These are phyloP conservation scores for Hyparrhenia diplandra DNA, from an alignment of 176 grass and related monocot species.

Conservation along the genomic window DNA sequence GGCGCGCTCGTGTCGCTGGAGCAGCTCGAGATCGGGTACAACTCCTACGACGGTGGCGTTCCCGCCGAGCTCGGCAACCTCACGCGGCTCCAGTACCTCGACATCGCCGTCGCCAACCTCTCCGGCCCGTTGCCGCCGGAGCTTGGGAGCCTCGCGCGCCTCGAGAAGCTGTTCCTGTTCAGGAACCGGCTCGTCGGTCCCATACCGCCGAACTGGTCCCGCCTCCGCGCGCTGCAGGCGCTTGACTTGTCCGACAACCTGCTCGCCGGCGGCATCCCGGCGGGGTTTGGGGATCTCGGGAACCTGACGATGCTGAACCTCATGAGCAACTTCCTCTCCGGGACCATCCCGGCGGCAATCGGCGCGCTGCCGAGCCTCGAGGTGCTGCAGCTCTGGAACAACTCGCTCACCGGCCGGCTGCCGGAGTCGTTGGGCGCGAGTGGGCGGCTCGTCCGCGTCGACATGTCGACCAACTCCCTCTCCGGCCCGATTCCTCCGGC, in stretches of 20 bases:
- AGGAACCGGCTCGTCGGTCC: constrained; percentile 62
- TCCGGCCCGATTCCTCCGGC: constrained; percentile 51
- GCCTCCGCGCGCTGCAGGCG: constrained; percentile 39
- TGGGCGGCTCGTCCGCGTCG: constrained; percentile 49
- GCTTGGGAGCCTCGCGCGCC: constrained; percentile 38
- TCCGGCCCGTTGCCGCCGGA: constrained; percentile 43
- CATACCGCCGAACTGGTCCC: constrained; percentile 39
- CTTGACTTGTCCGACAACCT: constrained; percentile 88
- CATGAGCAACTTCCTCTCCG: constrained; percentile 73
- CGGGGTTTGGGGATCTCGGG: constrained; percentile 9
- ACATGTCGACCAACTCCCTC: constrained; percentile 78
- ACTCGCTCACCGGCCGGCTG: constrained; percentile 66
- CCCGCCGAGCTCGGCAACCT: constrained; percentile 43
- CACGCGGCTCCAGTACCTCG: constrained; percentile 53
- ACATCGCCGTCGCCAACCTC: constrained; percentile 54
- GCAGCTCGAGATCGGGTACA: constrained; percentile 80
- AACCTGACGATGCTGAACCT: constrained; percentile 74
- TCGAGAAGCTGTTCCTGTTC: constrained; percentile 70
- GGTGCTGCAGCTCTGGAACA: constrained; percentile 90
- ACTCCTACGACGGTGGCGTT: constrained; percentile 35
- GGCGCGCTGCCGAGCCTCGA: constrained; percentile 58
- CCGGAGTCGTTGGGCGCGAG: constrained; percentile 50
- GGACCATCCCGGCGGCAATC: constrained; percentile 50
- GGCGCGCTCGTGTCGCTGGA: constrained; percentile 39
- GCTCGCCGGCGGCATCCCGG: constrained; percentile 54